phyloP scores from a whole-genome alignment of 805 yeast genomes.

The Myxozyma mucilagina region DNA sequence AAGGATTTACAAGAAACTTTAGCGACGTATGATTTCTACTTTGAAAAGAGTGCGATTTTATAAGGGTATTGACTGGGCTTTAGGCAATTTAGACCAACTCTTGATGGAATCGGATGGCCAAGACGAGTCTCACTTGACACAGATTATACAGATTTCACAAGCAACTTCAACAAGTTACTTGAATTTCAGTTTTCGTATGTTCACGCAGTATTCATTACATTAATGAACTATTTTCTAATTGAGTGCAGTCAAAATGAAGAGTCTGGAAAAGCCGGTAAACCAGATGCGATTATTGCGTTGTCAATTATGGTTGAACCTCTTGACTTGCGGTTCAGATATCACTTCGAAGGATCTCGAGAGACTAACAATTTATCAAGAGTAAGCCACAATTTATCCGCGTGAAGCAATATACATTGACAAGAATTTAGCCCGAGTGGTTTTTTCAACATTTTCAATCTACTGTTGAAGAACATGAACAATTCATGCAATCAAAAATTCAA shows the following conservation, averaged over 20 bases:
- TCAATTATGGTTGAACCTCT: conserved; percentile 50
- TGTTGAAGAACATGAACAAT: conserved; percentile 39
- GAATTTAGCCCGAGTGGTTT: conserved; percentile 62
- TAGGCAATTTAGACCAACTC: conserved; percentile 19
- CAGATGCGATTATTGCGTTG: conserved; percentile 39
- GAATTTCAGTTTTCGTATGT: conserved; percentile 23
- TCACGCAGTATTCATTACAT: background rate
- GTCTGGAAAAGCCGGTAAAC: background rate
- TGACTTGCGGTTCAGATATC: conserved; percentile 55
- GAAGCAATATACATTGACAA: background rate
- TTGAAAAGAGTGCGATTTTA: background rate
- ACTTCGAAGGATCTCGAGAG: conserved; percentile 57
- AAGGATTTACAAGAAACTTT: conserved; percentile 6
- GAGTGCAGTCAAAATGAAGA: background rate
- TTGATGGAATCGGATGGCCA: conserved; percentile 29
- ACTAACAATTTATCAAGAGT: conserved; percentile 61
- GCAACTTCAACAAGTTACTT: conserved; percentile 9
- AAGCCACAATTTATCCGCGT: background rate
- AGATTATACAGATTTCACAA: conserved; percentile 2
- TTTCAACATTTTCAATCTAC: conserved; percentile 47
- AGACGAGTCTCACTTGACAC: background rate
- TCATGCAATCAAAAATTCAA: conserved; percentile 36
- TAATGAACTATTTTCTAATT: background rate
- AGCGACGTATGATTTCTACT: conserved; percentile 10
- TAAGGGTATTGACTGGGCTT: background rate